Base-by-base conservation (phyloP, 2,329 filamentous ascomycete genomes). In the Neonectria hederae region DNA sequence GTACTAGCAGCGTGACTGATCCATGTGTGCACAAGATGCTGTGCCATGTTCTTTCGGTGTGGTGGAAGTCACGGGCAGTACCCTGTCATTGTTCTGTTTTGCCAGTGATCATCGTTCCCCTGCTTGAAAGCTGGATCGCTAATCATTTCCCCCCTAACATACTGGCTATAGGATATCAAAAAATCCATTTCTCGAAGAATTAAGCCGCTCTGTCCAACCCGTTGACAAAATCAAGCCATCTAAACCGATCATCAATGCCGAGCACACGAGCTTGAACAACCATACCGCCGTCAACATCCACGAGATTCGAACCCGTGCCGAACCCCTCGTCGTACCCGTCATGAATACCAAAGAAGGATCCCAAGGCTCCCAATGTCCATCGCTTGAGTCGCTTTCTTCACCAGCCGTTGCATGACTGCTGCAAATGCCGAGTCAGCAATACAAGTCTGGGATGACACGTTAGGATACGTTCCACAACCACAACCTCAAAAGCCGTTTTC, bases 401-500 rank as follows among this genome's bases (percentile, higher is more conserved):
- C 59, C 55, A 57, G 63, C 54, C 59, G 64, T 46, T 17, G 38
- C 40, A 2, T n/a, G 4, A 38, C 56, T 43, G 54, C 55, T 42
- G 30, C 58, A 68, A 60, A 54, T 66, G 63, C 60, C 71, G 68
- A 62, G 38, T 61, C 42, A 45, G 62, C 49, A 51, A 59, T 11
- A 46, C 22, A 11, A 35, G 21, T 26, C 49, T 13, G 35, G 55
- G 14, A 49, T 54, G 57, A 51, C 52, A 51, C 13, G 22, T 57
- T 51, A 59, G 54, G 56, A 45, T 7, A 38, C 53, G 66, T 62
- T 57, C 48, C 59, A 72, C 71, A 32, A 22, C 30, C 57, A 70
- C 70, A 53, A 54, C 57, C 52, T 40, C 22, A 57, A 57, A 63
- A 65, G 67, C 55, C 62, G 66, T 67, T 68, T 61, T 55, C 62